Conservation (phyloP, 371 early-diverging fungal species). For the Homolaphlyctis polyrhiza region DNA sequence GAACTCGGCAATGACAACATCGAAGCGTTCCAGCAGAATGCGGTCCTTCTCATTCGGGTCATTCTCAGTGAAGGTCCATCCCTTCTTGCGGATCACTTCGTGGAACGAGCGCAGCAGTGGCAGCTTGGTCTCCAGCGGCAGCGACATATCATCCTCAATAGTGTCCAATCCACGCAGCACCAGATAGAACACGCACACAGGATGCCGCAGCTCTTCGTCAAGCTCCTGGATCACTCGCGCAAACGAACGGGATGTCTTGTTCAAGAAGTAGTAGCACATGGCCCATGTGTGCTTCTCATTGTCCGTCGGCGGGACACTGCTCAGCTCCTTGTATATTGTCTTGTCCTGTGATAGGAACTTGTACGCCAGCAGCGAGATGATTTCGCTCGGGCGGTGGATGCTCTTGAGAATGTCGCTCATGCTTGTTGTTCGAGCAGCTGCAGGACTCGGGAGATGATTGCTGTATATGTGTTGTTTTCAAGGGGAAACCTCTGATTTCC, state of each 20-base stretch:
- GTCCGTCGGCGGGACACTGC: slow-evolving; percentile 30
- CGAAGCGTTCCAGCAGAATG: slow-evolving; percentile 76
- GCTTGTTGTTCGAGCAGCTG: too few relatives aligned
- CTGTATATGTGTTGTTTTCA: too few relatives aligned
- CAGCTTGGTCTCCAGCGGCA: slow-evolving; percentile 69
- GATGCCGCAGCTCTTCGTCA: slow-evolving; percentile 66
- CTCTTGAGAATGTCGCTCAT: too few relatives aligned
- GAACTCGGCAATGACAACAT: slow-evolving; percentile 86
- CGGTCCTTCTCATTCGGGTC: slow-evolving; percentile 94
- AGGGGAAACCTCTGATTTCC: too few relatives aligned
- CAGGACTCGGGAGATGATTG: too few relatives aligned
- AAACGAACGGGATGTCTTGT: slow-evolving; percentile 92
- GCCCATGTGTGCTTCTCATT: slow-evolving; percentile 18
- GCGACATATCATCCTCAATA: slow-evolving; percentile 96
- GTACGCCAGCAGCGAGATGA: slow-evolving; percentile 73
- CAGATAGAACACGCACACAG: slow-evolving; percentile 75
- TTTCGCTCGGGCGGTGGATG: slow-evolving; percentile 89
- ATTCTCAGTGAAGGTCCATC: slow-evolving; percentile 84
- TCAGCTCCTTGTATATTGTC: slow-evolving; percentile 31
- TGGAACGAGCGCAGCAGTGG: slow-evolving; percentile 75
- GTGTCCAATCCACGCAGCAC: slow-evolving; percentile 94
- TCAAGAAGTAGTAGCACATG: slow-evolving; percentile 83
- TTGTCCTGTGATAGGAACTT: slow-evolving; percentile 57
- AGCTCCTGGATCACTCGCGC: slow-evolving; percentile 92
- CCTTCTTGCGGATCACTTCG: slow-evolving; percentile 66